Base-by-base conservation (phyloP, 2,329 filamentous ascomycete species). In the Zymoseptoria tritici region DNA sequence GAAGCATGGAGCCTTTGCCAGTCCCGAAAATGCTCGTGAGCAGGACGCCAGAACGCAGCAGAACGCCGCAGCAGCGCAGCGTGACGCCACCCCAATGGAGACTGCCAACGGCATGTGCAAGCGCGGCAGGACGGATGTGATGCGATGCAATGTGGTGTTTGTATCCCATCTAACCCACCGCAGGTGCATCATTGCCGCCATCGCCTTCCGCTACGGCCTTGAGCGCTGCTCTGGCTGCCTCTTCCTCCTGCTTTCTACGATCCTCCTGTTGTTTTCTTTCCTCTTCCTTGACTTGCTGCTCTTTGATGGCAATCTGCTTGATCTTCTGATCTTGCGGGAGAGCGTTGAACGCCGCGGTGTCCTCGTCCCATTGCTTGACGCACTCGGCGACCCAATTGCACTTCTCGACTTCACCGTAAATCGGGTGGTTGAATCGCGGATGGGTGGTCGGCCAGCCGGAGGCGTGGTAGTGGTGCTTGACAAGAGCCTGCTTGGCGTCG, bases 401-500 rank as follows among this genome's bases (percentile, higher is more conserved):
- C 64, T 80, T 78, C 70, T 89, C 87, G 0, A 89, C 86, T 71
- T 88, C 84, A 5, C 85, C 86, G 67, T 85, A 88, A 57, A 85
- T 82, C 1, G 86, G 85, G 70, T 90, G 87, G 53, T 78, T 85
- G 74, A 81, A 87, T 29, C 87, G 79, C 1, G 84, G 85, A 69
- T 90, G 87, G 2, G 78, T 78, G 56, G 80, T 82, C 2, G 86
- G 87, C 87, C 87, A 90, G 60, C 84, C 82, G 1, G 86, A 89
- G 0, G 87, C 87, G 71, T 90, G 87, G 68, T 89, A 90, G 72
- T 89, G 86, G 70, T 90, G 87, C 72, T 85, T 87, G 22, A 90
- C 86, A 1, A 90, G 77, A 1, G 87, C 87, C 20, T 80, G 80
- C 55, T 85, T 79, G 1, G 85, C 80, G 56, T 86, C 81, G 72